These are phyloP conservation scores for Sphagnum contortum DNA, from an alignment of 225 moss, liverwort and hornwort genomes.

Conservation along the genomic window DNA sequence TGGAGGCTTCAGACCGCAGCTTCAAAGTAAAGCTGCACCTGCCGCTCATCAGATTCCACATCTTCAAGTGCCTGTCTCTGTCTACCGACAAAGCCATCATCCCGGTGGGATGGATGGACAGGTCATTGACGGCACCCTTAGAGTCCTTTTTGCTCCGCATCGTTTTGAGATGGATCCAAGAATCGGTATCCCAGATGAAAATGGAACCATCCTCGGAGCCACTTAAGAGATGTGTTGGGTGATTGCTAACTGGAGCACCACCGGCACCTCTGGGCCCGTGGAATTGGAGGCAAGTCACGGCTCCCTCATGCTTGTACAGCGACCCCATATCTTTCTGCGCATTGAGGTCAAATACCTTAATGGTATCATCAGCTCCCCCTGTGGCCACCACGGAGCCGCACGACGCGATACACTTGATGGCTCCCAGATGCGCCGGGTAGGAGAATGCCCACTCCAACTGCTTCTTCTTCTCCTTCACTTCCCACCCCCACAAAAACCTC, in stretches of 20 bases:
- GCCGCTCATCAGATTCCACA: conserved; percentile 96
- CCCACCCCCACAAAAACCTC: conserved; percentile 92
- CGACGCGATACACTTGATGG: conserved; percentile 74
- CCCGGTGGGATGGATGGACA: conserved; percentile 47
- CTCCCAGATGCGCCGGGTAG: conserved; percentile 76
- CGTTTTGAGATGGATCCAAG: conserved; percentile 76
- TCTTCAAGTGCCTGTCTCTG: conserved; percentile 74
- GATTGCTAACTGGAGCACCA: conserved; percentile 21
- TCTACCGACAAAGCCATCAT: conserved; percentile 62
- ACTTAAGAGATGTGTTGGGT: conserved; percentile 77
- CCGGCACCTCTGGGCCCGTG: conserved; percentile 25
- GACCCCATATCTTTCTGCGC: conserved; percentile 89
- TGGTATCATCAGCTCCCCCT: conserved; percentile 84
- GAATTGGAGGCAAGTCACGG: conserved; percentile 80
- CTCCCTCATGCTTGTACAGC: conserved; percentile 66
- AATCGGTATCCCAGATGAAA: conserved; percentile 91
- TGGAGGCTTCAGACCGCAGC: conserved; percentile 49
- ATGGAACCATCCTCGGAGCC: conserved; percentile 89
- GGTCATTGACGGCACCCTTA: conserved; percentile 60
- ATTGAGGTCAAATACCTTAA: conserved; percentile 72
- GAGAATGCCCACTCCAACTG: conserved; percentile 65
- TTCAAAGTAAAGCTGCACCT: conserved; percentile 80
- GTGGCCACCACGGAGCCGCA: conserved; percentile 79
- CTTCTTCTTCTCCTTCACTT: conserved; percentile 48
- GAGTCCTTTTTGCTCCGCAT: conserved; percentile 87